These are phyloP conservation scores for Stachybotrys elegans DNA, from an alignment of 2,329 filamentous ascomycete genomes.

Conservation along the genomic window DNA sequence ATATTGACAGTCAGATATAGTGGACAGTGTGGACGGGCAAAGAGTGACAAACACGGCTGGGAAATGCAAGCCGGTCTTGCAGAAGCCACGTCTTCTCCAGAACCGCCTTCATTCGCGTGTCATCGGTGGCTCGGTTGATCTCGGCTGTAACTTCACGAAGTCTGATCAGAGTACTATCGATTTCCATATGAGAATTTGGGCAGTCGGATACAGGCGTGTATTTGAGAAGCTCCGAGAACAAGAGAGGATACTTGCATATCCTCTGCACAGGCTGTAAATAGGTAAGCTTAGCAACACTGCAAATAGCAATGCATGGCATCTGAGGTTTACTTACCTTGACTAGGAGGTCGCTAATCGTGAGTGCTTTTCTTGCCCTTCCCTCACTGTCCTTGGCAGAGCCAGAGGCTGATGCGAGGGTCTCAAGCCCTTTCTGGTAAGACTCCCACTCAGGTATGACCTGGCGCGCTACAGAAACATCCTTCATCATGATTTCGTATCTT, in stretches of 20 bases:
- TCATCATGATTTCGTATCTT: slow-evolving; percentile 81
- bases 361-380: slow-evolving; percentile 63
- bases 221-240: slow-evolving; percentile 79
- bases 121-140: slow-evolving; percentile 81
- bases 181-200: slow-evolving; percentile 73
- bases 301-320: too few relatives aligned
- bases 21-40: neutral
- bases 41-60: slow-evolving; percentile 54
- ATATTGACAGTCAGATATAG: neutral
- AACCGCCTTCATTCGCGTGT: slow-evolving; percentile 60
- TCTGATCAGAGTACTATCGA: slow-evolving; percentile 67
- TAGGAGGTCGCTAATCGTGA: slow-evolving; percentile 79
- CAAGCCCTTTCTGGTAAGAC: slow-evolving; percentile 77
- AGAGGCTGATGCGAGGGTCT: slow-evolving; percentile 72
- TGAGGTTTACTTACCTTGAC: slow-evolving; percentile 81
- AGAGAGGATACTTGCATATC: slow-evolving; percentile 82
- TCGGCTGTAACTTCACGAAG: slow-evolving; percentile 71
- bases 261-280: slow-evolving; percentile 74
- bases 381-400: slow-evolving; percentile 62
- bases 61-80: slow-evolving; percentile 74
- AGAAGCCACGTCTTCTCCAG: slow-evolving; percentile 82
- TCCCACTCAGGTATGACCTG: slow-evolving; percentile 69
- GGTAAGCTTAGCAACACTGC: too few relatives aligned
- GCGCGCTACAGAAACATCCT: slow-evolving; percentile 67
- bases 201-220: slow-evolving; percentile 82